A percentile compares a stretch with the other conserved stretches of the same genome.
phyloP scores from a whole-genome alignment of 257 asterid species.

The Petunia axillaris region DNA sequence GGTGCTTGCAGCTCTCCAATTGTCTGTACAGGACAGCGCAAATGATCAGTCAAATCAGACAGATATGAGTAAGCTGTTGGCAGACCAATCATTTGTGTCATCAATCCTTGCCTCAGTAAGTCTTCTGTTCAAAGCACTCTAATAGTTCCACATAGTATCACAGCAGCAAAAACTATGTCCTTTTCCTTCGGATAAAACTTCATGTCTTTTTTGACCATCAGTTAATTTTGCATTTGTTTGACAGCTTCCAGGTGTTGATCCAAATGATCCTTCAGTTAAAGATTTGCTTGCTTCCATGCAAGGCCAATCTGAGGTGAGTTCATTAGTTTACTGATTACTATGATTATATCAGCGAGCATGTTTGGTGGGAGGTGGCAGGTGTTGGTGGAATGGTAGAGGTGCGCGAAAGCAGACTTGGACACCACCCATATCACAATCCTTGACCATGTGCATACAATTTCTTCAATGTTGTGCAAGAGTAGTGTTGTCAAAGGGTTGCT shows the following conservation, averaged over 20 bases:
- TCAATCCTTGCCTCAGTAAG: slow-evolving; percentile 87
- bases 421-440: not conserved
- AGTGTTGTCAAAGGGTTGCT: not conserved
- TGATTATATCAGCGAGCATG: not conserved
- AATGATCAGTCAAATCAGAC: slow-evolving; percentile 61
- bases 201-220: not conserved
- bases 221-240: slow-evolving; percentile 4
- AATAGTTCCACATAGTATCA: not conserved
- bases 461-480: not conserved
- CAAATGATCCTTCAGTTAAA: slow-evolving; percentile 87
- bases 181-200: not conserved
- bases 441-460: not conserved
- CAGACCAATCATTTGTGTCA: slow-evolving; percentile 78
- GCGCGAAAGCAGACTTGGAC: no score
- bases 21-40: slow-evolving; percentile 84
- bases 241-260: slow-evolving; percentile 99
- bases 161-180: not conserved
- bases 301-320: slow-evolving; percentile 84
- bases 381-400: no score
- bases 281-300: slow-evolving; percentile 95
- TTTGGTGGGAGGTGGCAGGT: not conserved
- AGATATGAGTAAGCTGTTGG: slow-evolving; percentile 75
- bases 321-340: slow-evolving; percentile 3
- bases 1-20: slow-evolving; percentile 77
- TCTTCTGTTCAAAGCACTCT: not conserved